phyloP scores from a whole-genome alignment of 2,329 filamentous ascomycete genomes.

The Lizonia empirigonia region DNA sequence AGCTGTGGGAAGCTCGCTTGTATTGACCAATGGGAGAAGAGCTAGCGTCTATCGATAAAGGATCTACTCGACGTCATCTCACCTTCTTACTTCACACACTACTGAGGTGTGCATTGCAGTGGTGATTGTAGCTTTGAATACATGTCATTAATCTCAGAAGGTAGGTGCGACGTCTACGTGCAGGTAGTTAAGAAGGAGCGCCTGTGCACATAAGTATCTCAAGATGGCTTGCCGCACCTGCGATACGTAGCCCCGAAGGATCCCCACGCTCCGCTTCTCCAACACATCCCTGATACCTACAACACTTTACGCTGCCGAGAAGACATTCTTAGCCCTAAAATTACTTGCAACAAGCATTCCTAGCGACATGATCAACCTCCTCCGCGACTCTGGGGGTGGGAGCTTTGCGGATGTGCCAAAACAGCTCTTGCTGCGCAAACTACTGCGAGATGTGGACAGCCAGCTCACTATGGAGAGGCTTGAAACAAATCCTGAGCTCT shows the following conservation, averaged over 20 bases:
- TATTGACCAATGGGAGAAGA: conserved; percentile 4
- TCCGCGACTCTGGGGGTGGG: not conserved
- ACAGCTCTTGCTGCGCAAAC: not conserved
- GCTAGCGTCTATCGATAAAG: not conserved
- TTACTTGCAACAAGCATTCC: not conserved
- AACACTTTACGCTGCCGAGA: not conserved
- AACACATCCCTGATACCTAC: not conserved
- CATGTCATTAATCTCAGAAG: no score
- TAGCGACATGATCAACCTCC: not conserved
- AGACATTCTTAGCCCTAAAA: not conserved
- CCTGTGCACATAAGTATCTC: not conserved
- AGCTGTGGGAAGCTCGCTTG: conserved; percentile 25
- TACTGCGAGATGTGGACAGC: not conserved
- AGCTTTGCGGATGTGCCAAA: not conserved
- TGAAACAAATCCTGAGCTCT: not conserved
- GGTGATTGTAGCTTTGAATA: no score
- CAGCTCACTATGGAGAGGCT: not conserved
- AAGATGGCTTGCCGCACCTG: not conserved
- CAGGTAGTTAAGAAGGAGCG: not conserved
- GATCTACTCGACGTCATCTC: conserved; percentile 4
- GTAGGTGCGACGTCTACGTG: no score
- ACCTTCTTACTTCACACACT: not conserved
- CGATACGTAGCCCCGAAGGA: not conserved
- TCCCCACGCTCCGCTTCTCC: not conserved
- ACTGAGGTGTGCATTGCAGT: no score